Base-by-base conservation (phyloP, 2,329 filamentous ascomycete genomes). In the Aspergillus intermedius region DNA sequence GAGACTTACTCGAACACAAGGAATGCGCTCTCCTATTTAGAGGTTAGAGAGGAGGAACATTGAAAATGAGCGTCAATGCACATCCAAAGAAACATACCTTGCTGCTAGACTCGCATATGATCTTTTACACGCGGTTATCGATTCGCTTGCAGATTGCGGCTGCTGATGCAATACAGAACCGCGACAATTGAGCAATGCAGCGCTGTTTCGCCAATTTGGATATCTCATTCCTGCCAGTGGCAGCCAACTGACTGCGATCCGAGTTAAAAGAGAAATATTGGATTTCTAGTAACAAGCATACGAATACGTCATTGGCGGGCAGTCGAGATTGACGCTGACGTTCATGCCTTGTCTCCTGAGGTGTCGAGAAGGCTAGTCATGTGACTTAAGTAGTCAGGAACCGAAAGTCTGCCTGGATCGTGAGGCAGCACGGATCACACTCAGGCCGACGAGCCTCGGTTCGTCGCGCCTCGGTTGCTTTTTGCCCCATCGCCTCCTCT, bases 31-130 rank as follows among this genome's bases (percentile, higher is more conserved):
- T 48, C 50, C 58, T 60, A 54, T 46, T 3, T 35, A 44, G 21
- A 39, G 8, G 44, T 54, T 49, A 53, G 40, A 49, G 43, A 44
- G 54, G 10, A 48, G 46, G 7, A 17, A 10, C 28, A 30, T 25
- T 46, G 37, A 8, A 35, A 28, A 8, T 21, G 19, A 13, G 12
- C 40, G 37, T 17, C 43, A 46, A 48, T 19, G 42, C 47, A 42
- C 19, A 10, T 10, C 37, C 12, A 13, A 19, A 42, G 44, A 25
- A 51, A 57, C 49, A 47, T 59, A 51, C 58, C 56, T 60, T 49
- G 48, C 47, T 21, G 40, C 23, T 35, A 44, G 48, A 35, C 47
- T 51, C 19, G 39, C 42, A 45, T 48, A 53, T 21, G 41, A 47
- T 39, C 45, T 49, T 28, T 21, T 42, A 49, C 7, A 15, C 19